Conservation (phyloP, 2,329 filamentous ascomycete genomes). For the Lasiodiplodia citricola region DNA sequence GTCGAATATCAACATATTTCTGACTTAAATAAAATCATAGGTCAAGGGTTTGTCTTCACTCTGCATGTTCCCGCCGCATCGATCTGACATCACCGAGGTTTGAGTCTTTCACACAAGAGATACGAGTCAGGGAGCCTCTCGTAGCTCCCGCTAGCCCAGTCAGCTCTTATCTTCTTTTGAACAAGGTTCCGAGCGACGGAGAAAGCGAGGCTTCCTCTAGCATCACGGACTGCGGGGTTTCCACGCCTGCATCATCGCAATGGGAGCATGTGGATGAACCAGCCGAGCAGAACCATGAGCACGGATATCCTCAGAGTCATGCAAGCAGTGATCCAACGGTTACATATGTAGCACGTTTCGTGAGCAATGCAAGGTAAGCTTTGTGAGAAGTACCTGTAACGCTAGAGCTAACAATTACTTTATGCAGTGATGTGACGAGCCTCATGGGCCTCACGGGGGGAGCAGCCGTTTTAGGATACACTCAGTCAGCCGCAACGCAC, state of each 20-base stretch:
- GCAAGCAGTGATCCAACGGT: too few species aligned
- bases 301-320: too few species aligned
- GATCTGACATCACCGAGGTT: neutral
- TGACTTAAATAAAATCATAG: neutral
- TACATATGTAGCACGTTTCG: neutral
- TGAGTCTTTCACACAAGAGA: neutral
- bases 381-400: neutral
- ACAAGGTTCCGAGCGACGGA: too few species aligned
- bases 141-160: too few species aligned
- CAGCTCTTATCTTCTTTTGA: too few species aligned
- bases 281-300: too few species aligned
- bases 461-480: neutral
- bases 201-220: too few species aligned
- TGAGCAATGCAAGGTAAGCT: neutral
- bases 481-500: neutral
- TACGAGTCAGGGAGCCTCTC: neutral
- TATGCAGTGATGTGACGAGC: neutral
- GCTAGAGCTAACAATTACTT: rapidly evolving
- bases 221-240: too few species aligned
- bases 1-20: neutral
- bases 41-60: neutral
- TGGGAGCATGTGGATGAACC: too few species aligned
- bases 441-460: neutral
- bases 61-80: neutral
- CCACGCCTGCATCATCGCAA: too few species aligned